Base-by-base conservation (phyloP, 169 alveolate species). In the Cystoisospora suis region DNA sequence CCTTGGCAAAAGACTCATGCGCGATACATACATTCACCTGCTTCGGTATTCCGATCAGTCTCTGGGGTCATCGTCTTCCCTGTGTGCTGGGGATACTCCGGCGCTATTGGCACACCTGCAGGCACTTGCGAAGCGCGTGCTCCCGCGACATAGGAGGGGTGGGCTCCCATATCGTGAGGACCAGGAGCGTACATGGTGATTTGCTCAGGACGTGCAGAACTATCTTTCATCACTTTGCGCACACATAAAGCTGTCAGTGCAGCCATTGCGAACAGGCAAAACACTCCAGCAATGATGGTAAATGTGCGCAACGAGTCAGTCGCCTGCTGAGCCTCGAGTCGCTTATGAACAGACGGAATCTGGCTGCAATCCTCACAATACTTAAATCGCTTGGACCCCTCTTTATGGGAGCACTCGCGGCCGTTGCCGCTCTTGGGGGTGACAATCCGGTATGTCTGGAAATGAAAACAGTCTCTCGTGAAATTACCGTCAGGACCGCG, bases 281-380 rank as follows among this genome's bases (percentile, higher is more conserved):
- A 42, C 20, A 75, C 23, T 6, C 79, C 86, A 17, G 79, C 79
- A 34, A 87, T 20, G 44, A 87, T 29, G 3, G 87, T 58, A 36
- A 87, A 87, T 27, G 65, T 36, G 36, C 58, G 69, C 32, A 46
- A n/a, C 3, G 59, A n/a, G 40, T 42, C 86, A 3, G 65, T 36
- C 32, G 46, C 58, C 32, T 29, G 89, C 7, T 56, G 89, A 20
- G 75, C 80, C 72, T 69, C 81, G 15, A 87, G 79, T 79, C 75
- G 91, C 44, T 49, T 46, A 47, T 87, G 80, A 45, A 87, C 91
- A 59, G 91, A 81, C n/a, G 91, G 87, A 9, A 72, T 46, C 23
- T 44, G 47, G 81, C 81, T 70, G 87, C 91, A 87, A 47, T 72
- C 91, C 42, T 38, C 61, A 61, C 91, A 87, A 45, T 72, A 87